phyloP scores from a whole-genome alignment of 2,329 filamentous ascomycete genomes.

The Penicillium aurantiogriseum region DNA sequence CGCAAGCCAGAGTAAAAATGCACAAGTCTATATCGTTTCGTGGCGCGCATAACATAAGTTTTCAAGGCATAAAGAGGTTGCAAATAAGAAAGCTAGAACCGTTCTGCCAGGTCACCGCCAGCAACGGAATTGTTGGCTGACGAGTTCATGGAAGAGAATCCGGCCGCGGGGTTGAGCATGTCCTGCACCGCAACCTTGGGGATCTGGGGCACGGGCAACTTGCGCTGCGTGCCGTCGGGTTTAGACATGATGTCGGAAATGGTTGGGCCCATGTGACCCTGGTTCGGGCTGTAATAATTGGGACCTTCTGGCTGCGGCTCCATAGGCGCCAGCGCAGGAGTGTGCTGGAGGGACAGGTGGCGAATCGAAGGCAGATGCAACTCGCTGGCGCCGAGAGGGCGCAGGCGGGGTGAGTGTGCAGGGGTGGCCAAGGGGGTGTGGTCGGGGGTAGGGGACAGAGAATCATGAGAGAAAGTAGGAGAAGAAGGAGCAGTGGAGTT shows the following conservation, averaged over 20 bases:
- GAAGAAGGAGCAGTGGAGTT: slow-evolving; percentile 95
- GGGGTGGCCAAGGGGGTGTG: slow-evolving; percentile 98
- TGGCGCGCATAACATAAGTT: slow-evolving; percentile 33
- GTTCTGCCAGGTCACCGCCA: slow-evolving; percentile 66
- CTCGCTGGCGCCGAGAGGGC: slow-evolving; percentile 68
- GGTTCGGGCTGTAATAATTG: slow-evolving; percentile 57
- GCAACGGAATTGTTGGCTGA: slow-evolving; percentile 76
- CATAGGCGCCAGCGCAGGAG: slow-evolving; percentile 68
- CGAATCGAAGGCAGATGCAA: slow-evolving; percentile 86
- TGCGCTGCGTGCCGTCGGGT: slow-evolving; percentile 81
- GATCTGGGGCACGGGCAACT: slow-evolving; percentile 84
- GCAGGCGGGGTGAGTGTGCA: slow-evolving; percentile 86
- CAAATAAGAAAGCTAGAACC: slow-evolving; percentile 37
- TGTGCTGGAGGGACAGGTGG: slow-evolving; percentile 64
- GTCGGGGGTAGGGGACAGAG: slow-evolving; percentile 89
- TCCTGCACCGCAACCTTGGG: slow-evolving; percentile 87
- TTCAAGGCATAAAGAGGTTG: slow-evolving; percentile 10
- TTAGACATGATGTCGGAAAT: slow-evolving; percentile 91
- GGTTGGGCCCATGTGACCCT: slow-evolving; percentile 66
- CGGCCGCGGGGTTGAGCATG: slow-evolving; percentile 66
- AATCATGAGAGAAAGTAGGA: slow-evolving; percentile 94
- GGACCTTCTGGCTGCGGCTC: slow-evolving; percentile 63
- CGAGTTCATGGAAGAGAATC: slow-evolving; percentile 71
- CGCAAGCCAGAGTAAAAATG: slow-evolving; percentile 37
- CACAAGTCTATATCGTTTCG: slow-evolving; percentile 43